Base-by-base conservation (phyloP, 768 basidiomycete species). In the Naematelia aurantialba region DNA sequence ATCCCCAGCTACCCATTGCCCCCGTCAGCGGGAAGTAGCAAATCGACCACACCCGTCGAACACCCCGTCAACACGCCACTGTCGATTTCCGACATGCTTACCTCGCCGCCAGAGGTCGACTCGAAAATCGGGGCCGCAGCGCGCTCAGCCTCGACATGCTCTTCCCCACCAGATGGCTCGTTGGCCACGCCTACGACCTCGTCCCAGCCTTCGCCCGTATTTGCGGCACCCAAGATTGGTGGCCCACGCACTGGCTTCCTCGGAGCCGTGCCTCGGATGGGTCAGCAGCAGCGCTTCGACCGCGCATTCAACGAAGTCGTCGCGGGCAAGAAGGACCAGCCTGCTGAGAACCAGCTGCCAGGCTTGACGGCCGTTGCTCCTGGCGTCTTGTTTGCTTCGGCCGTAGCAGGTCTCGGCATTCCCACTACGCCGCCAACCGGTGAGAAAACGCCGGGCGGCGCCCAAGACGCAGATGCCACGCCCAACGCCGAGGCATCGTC, bases 261-360 rank as follows among this genome's bases (percentile, higher is more conserved):
- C 19, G 65, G 53, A 10, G 57, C 52, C 19, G 55, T 56, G 11
- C 30, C 19, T 4, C 46, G 62, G 34, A 49, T 59, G n/a, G 58
- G 24, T 26, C 53, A 44, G 14, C 66, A 64, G 45, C 61, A 67
- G 45, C 62, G 60, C 19, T 69, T 70, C 58, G 69, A 73, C 30
- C 21, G 69, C 26, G 72, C 68, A 2, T 73, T 73, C 66, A 73
- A 73, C 53, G 67, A 70, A 50, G 71, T 70, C 45, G 71, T 73
- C 4, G 63, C 71, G 12, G 66, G 67, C 14, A 59, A 54, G 4
- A 46, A 49, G n/a, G 42, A 48, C 17, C 56, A 58, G 27, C 22
- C 30, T 26, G 55, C 59, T 3, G 34, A 45, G 17, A 30, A 56
- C 52, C 52, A 52, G 44, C 52, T 48, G 39, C 46, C 44, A 14